Conservation (phyloP, 192 early-diverging fungal species). For the Chytriomyces sp. region DNA sequence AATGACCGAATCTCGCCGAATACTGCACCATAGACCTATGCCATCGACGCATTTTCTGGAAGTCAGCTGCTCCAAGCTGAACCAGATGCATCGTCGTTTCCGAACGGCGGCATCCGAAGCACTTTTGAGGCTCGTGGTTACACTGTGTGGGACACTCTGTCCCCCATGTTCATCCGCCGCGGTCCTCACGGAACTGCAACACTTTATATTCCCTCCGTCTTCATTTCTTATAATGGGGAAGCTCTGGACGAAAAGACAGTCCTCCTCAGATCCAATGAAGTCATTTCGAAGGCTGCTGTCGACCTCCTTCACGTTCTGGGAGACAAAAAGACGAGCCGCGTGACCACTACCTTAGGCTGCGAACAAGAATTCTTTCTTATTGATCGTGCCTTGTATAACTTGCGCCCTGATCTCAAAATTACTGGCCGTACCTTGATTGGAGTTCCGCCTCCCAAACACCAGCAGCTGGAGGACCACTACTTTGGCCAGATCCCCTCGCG, state of each 20-base stretch:
- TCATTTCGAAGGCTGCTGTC: constrained; percentile 75
- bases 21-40: constrained; percentile 38
- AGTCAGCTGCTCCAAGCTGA: constrained; percentile 95
- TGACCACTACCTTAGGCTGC: constrained; percentile 88
- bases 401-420: constrained; percentile 94
- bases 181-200: constrained; percentile 89
- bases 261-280: constrained; percentile 86
- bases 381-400: constrained; percentile 87
- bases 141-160: constrained; percentile 97
- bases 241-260: constrained; percentile 98
- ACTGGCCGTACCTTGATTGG: constrained; percentile 91
- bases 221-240: constrained; percentile 98
- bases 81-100: constrained; percentile 98
- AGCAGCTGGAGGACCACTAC: constrained; percentile 99
- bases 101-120: constrained; percentile 93
- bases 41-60: constrained; percentile 95
- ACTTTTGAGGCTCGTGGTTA: constrained; percentile 99
- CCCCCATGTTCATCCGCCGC: constrained; percentile 91
- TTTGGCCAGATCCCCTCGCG: constrained; percentile 94
- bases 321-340: constrained; percentile 72
- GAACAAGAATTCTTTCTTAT: constrained; percentile 99
- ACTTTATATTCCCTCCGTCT: constrained; percentile 95
- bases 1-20: constrained; percentile 19
- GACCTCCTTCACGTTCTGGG: constrained; percentile 81
- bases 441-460: constrained; percentile 91